These are phyloP conservation scores for Apiotrichum gracile DNA, from an alignment of 1,284 basidiomycete species.

Conservation along the genomic window DNA sequence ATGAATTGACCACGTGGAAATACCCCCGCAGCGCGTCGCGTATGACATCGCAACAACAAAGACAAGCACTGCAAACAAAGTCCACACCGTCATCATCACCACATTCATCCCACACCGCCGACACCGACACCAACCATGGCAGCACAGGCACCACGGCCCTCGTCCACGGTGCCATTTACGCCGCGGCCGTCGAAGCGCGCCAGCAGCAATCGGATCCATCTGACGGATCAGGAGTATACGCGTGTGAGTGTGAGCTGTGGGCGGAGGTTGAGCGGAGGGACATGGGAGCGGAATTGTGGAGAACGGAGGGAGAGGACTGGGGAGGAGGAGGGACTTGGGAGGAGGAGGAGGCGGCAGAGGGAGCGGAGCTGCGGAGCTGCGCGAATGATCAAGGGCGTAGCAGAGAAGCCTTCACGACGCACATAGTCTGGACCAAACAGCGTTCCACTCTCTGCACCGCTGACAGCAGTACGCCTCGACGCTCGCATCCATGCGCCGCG, in stretches of 20 bases:
- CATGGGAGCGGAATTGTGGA: no score
- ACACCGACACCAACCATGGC: background rate
- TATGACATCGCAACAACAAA: background rate
- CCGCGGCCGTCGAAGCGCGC: slow-evolving; percentile 31
- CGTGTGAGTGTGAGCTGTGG: slow-evolving; percentile 24
- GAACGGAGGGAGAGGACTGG: no score
- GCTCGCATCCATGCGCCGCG: slow-evolving; percentile 37
- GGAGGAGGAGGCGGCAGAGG: no score
- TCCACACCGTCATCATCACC: background rate
- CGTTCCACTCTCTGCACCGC: no score
- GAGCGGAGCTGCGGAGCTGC: no score
- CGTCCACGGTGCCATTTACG: slow-evolving; percentile 39
- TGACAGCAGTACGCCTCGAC: slow-evolving; percentile 31
- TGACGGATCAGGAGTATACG: slow-evolving; percentile 28
- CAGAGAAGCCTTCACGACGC: no score
- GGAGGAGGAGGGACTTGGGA: no score
- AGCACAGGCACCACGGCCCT: background rate
- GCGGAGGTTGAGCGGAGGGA: background rate
- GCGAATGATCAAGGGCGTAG: no score
- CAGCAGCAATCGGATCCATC: slow-evolving; percentile 18
- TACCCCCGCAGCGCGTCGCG: background rate
- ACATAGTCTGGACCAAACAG: no score
- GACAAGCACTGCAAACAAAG: background rate
- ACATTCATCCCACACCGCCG: background rate
- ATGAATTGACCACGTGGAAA: background rate